These are phyloP conservation scores for Escallonia herrerae DNA, from an alignment of 129 eudicot genomes.

Conservation along the genomic window DNA sequence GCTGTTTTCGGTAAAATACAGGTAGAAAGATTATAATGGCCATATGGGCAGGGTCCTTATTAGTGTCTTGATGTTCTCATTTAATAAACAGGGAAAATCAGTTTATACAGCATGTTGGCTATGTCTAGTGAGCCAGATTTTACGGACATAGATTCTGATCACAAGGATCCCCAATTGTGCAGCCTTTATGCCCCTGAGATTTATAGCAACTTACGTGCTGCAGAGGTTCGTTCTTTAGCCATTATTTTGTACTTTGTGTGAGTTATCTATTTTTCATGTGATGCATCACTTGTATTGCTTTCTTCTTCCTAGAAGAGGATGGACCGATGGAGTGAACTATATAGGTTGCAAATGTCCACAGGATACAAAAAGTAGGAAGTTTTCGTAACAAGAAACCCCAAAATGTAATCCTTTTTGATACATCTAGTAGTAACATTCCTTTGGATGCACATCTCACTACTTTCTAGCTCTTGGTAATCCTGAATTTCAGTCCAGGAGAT, in stretches of 20 bases:
- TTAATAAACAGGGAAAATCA: not conserved
- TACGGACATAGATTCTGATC: slow-evolving; percentile 51
- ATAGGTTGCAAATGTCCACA: no score
- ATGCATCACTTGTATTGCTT: not conserved
- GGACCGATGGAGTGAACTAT: not conserved
- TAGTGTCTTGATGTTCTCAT: no score
- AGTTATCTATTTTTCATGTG: not conserved
- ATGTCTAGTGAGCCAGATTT: slow-evolving; percentile 20
- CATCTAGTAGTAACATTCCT: no score
- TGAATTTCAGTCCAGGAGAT: no score
- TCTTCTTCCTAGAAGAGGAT: not conserved
- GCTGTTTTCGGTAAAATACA: not conserved
- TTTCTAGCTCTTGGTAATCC: no score
- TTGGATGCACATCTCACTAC: no score
- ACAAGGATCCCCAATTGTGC: slow-evolving; percentile 62
- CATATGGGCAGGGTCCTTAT: not conserved
- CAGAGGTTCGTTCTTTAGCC: slow-evolving; percentile 49
- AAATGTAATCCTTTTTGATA: no score
- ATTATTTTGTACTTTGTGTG: not conserved
- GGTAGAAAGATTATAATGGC: not conserved
- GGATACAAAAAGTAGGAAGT: no score
- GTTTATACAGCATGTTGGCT: slow-evolving; percentile 12
- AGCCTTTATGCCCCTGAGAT: slow-evolving; percentile 59
- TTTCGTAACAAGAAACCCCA: no score
- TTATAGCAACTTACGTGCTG: slow-evolving; percentile 47